phyloP scores from a whole-genome alignment of 1,284 basidiomycete species.

The Somion occarium region DNA sequence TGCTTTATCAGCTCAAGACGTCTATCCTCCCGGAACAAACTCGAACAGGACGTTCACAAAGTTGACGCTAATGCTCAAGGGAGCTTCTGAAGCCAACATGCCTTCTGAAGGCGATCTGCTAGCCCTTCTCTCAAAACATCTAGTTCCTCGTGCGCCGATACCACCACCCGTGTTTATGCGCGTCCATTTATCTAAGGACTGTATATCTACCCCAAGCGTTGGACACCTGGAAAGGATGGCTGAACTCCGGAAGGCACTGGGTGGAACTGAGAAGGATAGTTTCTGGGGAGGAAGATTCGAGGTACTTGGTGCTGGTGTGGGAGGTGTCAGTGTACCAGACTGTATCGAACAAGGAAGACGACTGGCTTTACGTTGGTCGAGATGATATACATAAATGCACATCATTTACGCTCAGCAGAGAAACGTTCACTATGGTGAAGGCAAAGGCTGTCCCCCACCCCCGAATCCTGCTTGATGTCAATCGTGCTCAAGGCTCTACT shows the following conservation, averaged over 20 bases:
- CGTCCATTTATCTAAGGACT: constrained; percentile 56
- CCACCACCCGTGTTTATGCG: constrained; percentile 57
- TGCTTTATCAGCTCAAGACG: constrained; percentile 67
- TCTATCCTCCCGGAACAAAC: constrained; percentile 20
- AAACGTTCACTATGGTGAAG: too few relatives aligned
- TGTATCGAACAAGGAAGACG: constrained; percentile 72
- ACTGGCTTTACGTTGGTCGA: not conserved
- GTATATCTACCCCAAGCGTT: constrained; percentile 81
- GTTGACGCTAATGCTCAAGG: constrained; percentile 90
- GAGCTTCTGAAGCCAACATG: constrained; percentile 49
- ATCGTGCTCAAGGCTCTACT: too few relatives aligned
- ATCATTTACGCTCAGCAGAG: too few relatives aligned
- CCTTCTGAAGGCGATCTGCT: constrained; percentile 35
- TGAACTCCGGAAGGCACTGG: constrained; percentile 51
- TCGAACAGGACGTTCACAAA: constrained; percentile 46
- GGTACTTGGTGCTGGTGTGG: constrained; percentile 83
- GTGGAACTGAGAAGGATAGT: too few relatives aligned
- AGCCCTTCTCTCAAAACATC: constrained; percentile 41
- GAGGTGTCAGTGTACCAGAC: constrained; percentile 88
- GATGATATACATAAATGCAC: too few relatives aligned
- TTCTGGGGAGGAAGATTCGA: constrained; percentile 60
- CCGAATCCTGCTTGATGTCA: too few relatives aligned
- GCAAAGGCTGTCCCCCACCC: too few relatives aligned
- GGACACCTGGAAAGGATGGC: constrained; percentile 73
- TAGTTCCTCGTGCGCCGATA: constrained; percentile 29